A percentile compares a stretch with the other conserved stretches of the same genome.
Conservation (phyloP, 1,284 basidiomycete genomes). For the Sanguinoderma infundibulare region DNA sequence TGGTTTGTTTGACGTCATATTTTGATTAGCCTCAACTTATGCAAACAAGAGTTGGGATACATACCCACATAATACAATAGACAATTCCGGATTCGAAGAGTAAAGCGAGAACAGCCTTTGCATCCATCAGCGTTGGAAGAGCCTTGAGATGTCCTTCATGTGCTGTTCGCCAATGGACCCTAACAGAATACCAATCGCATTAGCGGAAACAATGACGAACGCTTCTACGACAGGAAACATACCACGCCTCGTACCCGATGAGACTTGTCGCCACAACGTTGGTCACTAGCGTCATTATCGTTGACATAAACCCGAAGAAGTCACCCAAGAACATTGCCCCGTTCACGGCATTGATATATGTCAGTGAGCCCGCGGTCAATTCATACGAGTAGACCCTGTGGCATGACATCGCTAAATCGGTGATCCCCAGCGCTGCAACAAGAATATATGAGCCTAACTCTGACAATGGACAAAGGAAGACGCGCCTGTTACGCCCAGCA, state of each 20-base stretch:
- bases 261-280: neutral
- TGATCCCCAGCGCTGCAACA: neutral
- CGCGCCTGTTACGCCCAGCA: neutral
- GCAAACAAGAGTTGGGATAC: neutral
- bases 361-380: neutral
- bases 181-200: neutral
- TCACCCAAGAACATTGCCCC: neutral
- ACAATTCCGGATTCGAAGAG: neutral
- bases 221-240: fast-evolving
- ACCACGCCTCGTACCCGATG: neutral
- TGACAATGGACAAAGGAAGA: neutral
- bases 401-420: neutral
- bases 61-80: neutral
- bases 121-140: neutral
- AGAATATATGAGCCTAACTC: neutral
- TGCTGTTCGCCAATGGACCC: neutral
- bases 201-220: neutral
- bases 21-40: no score
- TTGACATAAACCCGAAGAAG: neutral
- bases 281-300: neutral
- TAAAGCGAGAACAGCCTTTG: neutral
- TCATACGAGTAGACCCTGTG: neutral
- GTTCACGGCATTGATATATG: neutral
- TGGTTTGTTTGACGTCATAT: no score
- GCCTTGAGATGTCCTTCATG: neutral